A percentile compares a stretch with the other conserved stretches of the same genome.
Conservation (phyloP, 306 rosid species). For the Carpinus fangiana region DNA sequence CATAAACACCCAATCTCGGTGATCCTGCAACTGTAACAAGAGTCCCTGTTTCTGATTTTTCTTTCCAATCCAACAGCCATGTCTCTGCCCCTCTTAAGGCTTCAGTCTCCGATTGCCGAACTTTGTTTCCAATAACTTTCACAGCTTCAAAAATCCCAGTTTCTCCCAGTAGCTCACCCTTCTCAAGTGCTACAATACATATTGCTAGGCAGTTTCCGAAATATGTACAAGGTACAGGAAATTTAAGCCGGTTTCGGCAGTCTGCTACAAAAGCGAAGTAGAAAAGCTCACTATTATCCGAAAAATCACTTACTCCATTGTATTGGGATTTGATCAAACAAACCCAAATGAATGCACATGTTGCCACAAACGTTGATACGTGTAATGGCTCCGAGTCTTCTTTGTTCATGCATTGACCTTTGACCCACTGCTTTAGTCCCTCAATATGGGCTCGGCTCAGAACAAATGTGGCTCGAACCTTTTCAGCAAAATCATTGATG, state of each 20-base stretch:
- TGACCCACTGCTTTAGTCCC: conserved; percentile 22
- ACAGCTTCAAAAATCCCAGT: conserved; percentile 1
- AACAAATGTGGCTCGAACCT: conserved; percentile 17
- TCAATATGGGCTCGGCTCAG: conserved; percentile 16
- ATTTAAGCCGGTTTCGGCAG: conserved; percentile 29
- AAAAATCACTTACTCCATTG: too few relatives aligned
- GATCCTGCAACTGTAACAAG: conserved; percentile 18
- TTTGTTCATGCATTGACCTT: background rate
- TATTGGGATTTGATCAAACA: conserved; percentile 18
- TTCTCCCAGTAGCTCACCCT: conserved; percentile 27
- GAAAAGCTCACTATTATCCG: background rate
- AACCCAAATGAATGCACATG: conserved; percentile 39
- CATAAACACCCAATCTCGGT: conserved; percentile 15
- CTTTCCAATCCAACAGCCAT: conserved; percentile 8
- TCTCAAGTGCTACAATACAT: background rate
- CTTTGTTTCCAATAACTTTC: conserved; percentile 15
- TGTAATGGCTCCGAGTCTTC: background rate
- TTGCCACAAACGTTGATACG: conserved; percentile 35
- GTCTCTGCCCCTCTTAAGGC: conserved; percentile 18
- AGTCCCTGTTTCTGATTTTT: background rate
- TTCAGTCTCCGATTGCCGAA: conserved; percentile 1
- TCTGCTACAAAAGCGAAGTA: conserved; percentile 36
- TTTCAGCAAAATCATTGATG: background rate
- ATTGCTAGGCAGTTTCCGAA: conserved; percentile 22
- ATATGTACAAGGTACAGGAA: conserved; percentile 21